Evolutionary conservation across 768 basidiomycete species (phyloP).

Genomic region (Dentipellis fragilis): DNA sequence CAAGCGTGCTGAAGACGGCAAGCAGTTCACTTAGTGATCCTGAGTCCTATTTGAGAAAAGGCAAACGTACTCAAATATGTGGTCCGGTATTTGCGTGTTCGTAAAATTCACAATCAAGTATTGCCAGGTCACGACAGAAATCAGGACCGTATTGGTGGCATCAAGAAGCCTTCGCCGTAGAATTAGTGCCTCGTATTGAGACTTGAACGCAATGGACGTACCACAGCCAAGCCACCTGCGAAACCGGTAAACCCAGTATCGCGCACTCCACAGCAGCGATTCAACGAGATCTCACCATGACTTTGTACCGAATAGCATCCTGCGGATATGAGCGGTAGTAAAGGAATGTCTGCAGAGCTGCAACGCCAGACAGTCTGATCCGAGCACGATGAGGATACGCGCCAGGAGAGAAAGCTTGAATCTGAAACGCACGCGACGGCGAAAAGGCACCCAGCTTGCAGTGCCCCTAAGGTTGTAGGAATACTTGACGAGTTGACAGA

Average conservation of each 20-base stretch:
- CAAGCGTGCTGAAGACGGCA: no score
- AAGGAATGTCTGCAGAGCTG: neutral
- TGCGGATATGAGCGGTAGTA: neutral
- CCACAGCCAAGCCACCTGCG: neutral
- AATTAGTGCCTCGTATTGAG: neutral
- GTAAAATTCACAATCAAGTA: neutral
- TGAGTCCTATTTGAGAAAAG: neutral
- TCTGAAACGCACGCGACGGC: neutral
- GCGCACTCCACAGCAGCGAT: neutral
- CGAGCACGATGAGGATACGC: neutral
- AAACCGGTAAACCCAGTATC: neutral
- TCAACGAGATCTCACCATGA: no score
- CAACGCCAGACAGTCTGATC: neutral
- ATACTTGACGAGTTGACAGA: no score
- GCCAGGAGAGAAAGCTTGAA: neutral
- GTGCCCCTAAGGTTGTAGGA: neutral
- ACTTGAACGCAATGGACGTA: neutral
- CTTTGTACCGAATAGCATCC: neutral
- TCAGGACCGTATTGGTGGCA: neutral
- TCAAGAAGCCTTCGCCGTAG: neutral
- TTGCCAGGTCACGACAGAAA: neutral
- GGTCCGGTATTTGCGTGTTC: neutral
- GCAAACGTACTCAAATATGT: neutral
- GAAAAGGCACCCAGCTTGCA: neutral
- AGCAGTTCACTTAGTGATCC: no score